Evolutionary conservation across 106 monocot species (phyloP), one percentile per base, ranked within the genome.

Genomic region (Dendrobium officinale): DNA sequence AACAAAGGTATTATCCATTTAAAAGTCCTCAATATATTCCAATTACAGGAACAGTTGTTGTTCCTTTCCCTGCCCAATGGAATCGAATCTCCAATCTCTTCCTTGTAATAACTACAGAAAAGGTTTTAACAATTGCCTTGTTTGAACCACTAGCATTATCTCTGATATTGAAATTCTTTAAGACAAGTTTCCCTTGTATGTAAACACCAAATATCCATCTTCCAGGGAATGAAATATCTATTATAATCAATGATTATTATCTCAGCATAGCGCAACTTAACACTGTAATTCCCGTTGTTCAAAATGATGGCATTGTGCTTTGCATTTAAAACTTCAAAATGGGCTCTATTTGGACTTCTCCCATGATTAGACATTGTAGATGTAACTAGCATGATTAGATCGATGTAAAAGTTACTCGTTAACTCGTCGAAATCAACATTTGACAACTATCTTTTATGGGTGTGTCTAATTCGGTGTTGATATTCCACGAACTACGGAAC

Each of bases 321-420:
- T 78, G 91, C 91, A 89, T 92, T 87, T 75, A 98, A 74, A 87
- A 98, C 82, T 86, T 98, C 95, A 87, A 98, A 98, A 86, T 86
- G 91, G 41, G 91, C 95, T 81, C 91, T 88, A 33, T 98, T 95
- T 49, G 92, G 80, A 82, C 85, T 91, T 75, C 91, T 77, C 77
- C 92, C 90, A 43, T 91, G 98, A 70, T 61, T 77, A 83, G 95
- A 87, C 89, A 95, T 84, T 78, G 87, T 87, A 66, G 92, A 92
- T 42, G 98, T 87, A 80, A 91, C 86, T 77, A 88, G 58, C 92
- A 98, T 95, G 55, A 95, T 82, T 33, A 95, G 33, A 80, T 98
- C 88, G 81, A 92, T 98, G 13, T 91, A 89, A 84, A 91, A 92
- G 73, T 95, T 83, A 79, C 98, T 98, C 56, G 92, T 98, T 76